phyloP scores from a whole-genome alignment of 306 rosid genomes.

The Quillaja saponaria region DNA sequence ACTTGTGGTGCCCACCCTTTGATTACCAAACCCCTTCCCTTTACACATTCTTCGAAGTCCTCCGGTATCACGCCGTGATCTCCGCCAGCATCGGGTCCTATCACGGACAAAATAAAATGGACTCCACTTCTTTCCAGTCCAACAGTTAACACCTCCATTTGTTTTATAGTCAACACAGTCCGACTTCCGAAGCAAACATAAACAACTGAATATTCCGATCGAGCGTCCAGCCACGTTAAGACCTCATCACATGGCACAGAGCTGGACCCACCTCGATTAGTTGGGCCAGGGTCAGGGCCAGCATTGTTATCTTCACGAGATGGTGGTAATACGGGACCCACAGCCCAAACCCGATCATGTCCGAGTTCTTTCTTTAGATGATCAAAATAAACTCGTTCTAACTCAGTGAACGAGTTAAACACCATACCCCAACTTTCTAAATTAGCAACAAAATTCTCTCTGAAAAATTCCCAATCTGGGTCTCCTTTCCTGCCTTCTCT shows the following conservation, averaged over 20 bases:
- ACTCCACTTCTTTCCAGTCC: slow-evolving; percentile 42
- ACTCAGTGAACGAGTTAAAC: slow-evolving; percentile 38
- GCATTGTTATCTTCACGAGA: background rate
- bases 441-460: slow-evolving; percentile 1
- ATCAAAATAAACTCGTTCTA: slow-evolving; percentile 37
- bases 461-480: slow-evolving; percentile 28
- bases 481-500: slow-evolving; percentile 13
- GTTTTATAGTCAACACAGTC: slow-evolving; percentile 20
- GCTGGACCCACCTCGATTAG: slow-evolving; percentile 39
- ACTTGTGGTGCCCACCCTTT: slow-evolving; percentile 58
- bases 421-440: slow-evolving; percentile 40
- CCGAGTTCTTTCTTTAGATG: slow-evolving; percentile 33
- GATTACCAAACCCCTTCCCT: slow-evolving; percentile 26
- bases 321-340: slow-evolving; percentile 44
- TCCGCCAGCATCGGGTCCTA: background rate
- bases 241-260: slow-evolving; percentile 21
- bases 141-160: slow-evolving; percentile 34
- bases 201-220: slow-evolving; percentile 24
- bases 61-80: slow-evolving; percentile 7
- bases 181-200: slow-evolving; percentile 58
- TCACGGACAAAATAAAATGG: slow-evolving; percentile 24
- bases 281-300: background rate
- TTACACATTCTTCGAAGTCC: slow-evolving; percentile 32
- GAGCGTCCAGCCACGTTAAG: slow-evolving; percentile 39
- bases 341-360: slow-evolving; percentile 45